phyloP scores from a whole-genome alignment of 257 asterid species.

The Perilla frutescens region DNA sequence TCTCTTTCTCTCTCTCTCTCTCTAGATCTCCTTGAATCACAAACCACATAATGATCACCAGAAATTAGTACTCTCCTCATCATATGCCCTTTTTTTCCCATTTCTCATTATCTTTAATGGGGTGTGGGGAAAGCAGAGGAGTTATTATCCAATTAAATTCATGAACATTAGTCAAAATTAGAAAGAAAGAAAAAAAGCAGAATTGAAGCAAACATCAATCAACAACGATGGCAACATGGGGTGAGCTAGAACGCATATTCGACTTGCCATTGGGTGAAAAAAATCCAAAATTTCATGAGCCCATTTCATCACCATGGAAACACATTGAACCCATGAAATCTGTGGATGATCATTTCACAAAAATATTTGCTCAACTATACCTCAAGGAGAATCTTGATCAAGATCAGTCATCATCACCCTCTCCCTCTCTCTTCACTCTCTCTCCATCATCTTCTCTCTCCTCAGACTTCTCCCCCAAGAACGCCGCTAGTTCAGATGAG shows the following conservation, averaged over 20 bases:
- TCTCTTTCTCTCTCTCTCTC: constrained; percentile 7
- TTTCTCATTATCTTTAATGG: constrained; percentile 32
- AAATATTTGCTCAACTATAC: constrained; percentile 53
- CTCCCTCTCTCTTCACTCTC: constrained; percentile 34
- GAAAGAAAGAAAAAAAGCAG: not conserved
- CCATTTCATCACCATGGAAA: constrained; percentile 54
- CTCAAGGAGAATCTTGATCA: constrained; percentile 39
- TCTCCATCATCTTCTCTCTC: constrained; percentile 34
- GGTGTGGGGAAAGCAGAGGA: constrained; percentile 15
- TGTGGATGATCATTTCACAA: constrained; percentile 40
- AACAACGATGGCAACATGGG: constrained; percentile 60
- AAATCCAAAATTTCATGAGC: constrained; percentile 44
- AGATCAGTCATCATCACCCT: not conserved
- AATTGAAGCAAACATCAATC: too few species aligned
- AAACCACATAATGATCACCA: not conserved
- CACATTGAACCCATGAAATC: constrained; percentile 45
- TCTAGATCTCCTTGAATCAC: constrained; percentile 11
- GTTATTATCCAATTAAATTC: not conserved
- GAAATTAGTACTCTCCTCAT: constrained; percentile 8
- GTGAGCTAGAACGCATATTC: constrained; percentile 61
- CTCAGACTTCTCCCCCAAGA: constrained; percentile 17
- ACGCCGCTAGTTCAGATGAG: not conserved
- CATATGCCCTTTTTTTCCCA: constrained; percentile 30
- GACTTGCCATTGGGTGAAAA: constrained; percentile 59
- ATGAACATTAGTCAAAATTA: not conserved